Conservation (phyloP, 2,329 filamentous ascomycete genomes). For the Phaeosphaeriaceae sp. region DNA sequence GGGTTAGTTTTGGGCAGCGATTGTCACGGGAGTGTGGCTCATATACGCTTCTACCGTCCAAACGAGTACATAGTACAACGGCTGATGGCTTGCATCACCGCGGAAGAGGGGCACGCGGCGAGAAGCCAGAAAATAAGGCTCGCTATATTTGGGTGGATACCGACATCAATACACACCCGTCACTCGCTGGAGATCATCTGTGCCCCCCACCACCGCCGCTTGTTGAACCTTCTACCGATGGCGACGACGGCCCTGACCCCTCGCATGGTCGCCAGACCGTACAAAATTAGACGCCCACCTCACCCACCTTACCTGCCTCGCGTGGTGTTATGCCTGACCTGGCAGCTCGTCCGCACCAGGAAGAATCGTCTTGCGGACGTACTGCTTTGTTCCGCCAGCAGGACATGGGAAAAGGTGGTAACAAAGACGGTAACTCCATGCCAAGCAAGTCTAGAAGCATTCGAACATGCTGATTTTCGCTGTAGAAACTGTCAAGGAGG, state of each 20-base stretch:
- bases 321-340: slow-evolving; percentile 22
- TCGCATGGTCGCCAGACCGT: slow-evolving; percentile 9
- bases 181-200: slow-evolving; percentile 27
- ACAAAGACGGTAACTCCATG: slow-evolving; percentile 20
- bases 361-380: background rate
- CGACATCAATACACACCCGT: slow-evolving; percentile 40
- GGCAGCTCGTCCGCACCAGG: slow-evolving; percentile 19
- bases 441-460: slow-evolving; percentile 45
- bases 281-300: slow-evolving; percentile 17
- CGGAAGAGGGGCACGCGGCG: slow-evolving; percentile 12
- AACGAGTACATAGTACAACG: slow-evolving; percentile 16
- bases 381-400: slow-evolving; percentile 27
- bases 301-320: no score
- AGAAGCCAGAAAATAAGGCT: slow-evolving; percentile 22
- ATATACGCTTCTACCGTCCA: slow-evolving; percentile 23
- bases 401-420: slow-evolving; percentile 11
- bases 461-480: slow-evolving; percentile 32
- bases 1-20: slow-evolving; percentile 22
- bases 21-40: slow-evolving; percentile 38
- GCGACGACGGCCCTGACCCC: slow-evolving; percentile 9
- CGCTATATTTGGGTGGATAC: slow-evolving; percentile 32
- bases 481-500: slow-evolving; percentile 19
- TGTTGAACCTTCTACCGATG: slow-evolving; percentile 16
- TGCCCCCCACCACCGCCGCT: slow-evolving; percentile 6
- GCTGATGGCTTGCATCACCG: slow-evolving; percentile 10